A percentile compares a stretch with the other conserved stretches of the same genome.
phyloP scores from a whole-genome alignment of 495 filamentous ascomycete species.

The Pyronema domesticum region DNA sequence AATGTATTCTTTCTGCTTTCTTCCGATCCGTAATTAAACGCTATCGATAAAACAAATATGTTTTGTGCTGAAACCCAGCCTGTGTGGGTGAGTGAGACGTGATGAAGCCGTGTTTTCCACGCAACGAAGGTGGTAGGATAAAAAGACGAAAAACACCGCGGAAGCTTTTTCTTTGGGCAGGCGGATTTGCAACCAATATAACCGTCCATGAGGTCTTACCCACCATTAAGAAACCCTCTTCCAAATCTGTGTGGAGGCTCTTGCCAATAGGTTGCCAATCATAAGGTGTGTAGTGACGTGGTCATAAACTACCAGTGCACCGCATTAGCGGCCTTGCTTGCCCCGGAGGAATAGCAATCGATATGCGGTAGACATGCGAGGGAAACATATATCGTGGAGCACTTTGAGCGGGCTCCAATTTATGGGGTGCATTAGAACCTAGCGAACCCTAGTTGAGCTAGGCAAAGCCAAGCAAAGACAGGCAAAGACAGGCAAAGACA shows the following conservation, averaged over 20 bases:
- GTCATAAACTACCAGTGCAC: conserved; percentile 2
- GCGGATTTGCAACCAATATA: too few species aligned
- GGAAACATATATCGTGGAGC: conserved; percentile 1
- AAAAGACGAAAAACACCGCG: conserved; percentile 1
- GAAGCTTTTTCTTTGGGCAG: neutral
- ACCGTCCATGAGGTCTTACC: too few species aligned
- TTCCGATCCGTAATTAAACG: neutral
- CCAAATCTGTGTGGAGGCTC: neutral
- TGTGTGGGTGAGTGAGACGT: neutral
- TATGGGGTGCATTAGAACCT: neutral
- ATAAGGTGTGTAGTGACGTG: conserved; percentile 3
- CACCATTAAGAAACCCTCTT: too few species aligned
- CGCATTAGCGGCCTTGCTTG: conserved; percentile 3
- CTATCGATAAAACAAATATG: neutral
- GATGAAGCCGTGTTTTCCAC: neutral
- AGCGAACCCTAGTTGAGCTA: neutral
- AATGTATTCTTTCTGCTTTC: neutral
- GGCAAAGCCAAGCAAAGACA: too few species aligned
- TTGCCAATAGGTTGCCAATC: neutral
- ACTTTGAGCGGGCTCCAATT: neutral
- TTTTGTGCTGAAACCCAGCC: neutral
- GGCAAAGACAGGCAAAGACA: neutral
- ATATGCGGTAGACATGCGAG: too few species aligned
- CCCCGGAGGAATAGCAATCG: neutral
- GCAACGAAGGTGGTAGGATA: neutral